Base-by-base conservation (phyloP, 352 stramenopile genomes). In the Plasmopara viticola region DNA sequence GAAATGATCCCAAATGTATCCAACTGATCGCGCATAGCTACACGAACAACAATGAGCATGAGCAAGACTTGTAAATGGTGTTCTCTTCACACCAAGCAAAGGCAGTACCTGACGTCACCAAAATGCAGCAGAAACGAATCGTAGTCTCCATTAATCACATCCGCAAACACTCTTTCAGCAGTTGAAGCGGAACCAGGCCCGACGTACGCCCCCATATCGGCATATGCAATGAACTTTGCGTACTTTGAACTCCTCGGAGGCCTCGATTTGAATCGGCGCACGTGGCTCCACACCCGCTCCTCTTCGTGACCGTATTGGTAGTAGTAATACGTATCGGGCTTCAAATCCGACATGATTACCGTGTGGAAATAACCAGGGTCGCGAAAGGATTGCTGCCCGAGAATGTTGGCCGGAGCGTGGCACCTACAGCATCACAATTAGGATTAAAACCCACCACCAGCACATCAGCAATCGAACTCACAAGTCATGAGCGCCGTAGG, bases 41-140 rank as follows among this genome's bases (percentile, higher is more conserved):
- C 29, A 53, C 3, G 20, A 14, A 38, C 33, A 48, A 35, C 20
- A 38, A 42, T 39, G 14, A 20, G 9, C 20, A 18, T 34, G 14
- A 5, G 4, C n/a, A 20, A 28, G 20, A 10, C 12, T 14, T 34
- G 44, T 14, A 51, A 35, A 28, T 25, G 10, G 29, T 8, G 8
- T 17, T 18, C 8, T n/a, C 7, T 15, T 41, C 12, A 41, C 12
- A n/a, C 48, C 38, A 25, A 3, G 0, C 33, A 6, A 48, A 0
- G 44, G 47, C 0, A 40, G 20, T 49, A 87, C 76, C 78, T 90
- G 55, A 90, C 74, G 56, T 88, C 79, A 1, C 79, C 79, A 39
- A 90, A 86, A 42, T 90, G 79, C 13, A 90, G 57, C 48, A 90
- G 52, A 51, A 90, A 90, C 9, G 64, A 72, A 49, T 90, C 72